A percentile compares a stretch with the other conserved stretches of the same genome.
phyloP scores from a whole-genome alignment of 768 basidiomycete species.

The Boletus pseudopeckii region DNA sequence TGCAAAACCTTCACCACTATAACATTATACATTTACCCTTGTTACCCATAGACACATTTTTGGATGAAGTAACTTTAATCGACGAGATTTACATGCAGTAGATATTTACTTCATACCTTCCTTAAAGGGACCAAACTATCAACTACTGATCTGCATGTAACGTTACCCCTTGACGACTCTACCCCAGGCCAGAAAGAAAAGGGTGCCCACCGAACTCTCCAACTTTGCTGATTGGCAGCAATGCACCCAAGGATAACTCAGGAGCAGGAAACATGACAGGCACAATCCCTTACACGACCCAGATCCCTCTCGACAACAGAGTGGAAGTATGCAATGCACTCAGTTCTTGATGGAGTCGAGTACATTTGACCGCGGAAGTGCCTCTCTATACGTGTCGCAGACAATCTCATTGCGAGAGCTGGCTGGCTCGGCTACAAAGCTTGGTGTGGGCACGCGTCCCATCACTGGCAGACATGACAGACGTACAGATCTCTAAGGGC shows the following conservation, averaged over 20 bases:
- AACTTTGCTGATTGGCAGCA: too few relatives aligned
- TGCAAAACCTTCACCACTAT: too few relatives aligned
- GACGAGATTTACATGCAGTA: too few relatives aligned
- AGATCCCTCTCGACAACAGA: background rate
- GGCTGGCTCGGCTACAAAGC: background rate
- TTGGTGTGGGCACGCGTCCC: background rate
- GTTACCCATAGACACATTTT: too few relatives aligned
- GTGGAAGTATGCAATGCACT: background rate
- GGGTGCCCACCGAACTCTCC: too few relatives aligned
- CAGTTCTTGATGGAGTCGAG: background rate
- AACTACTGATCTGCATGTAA: too few relatives aligned
- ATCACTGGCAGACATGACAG: background rate
- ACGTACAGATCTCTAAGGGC: background rate
- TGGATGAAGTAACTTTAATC: too few relatives aligned
- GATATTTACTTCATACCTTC: too few relatives aligned
- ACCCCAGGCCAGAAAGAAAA: too few relatives aligned
- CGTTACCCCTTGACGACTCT: too few relatives aligned
- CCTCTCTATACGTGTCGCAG: background rate
- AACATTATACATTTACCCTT: too few relatives aligned
- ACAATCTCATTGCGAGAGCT: background rate
- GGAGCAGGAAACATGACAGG: background rate
- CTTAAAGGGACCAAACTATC: too few relatives aligned
- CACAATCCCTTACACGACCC: background rate
- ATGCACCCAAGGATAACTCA: background rate
- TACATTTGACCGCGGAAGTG: background rate